phyloP scores from a whole-genome alignment of 202 grass and related monocot genomes.

The Musa balbisiana region DNA sequence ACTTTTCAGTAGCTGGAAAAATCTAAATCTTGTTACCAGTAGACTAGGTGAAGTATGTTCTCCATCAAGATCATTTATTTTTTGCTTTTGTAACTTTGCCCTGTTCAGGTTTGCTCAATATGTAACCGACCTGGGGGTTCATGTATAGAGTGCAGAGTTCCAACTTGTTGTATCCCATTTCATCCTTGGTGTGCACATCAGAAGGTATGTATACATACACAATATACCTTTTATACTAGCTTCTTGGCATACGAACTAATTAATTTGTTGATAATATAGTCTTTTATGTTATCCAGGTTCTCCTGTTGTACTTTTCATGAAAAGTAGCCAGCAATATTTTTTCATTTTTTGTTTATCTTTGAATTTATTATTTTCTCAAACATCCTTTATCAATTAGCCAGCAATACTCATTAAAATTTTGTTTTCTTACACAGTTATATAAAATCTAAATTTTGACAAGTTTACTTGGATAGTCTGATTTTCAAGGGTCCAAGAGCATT shows the following conservation, averaged over 20 bases:
- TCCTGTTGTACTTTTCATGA: background rate
- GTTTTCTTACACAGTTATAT: too few species aligned
- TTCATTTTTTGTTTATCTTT: background rate
- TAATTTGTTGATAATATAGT: background rate
- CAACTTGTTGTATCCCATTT: constrained; percentile 59
- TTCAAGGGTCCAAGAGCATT: too few species aligned
- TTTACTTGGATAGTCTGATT: too few species aligned
- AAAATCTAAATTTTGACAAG: background rate
- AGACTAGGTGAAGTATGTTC: background rate
- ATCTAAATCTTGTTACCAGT: background rate
- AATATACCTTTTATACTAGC: background rate
- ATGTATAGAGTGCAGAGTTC: constrained; percentile 72
- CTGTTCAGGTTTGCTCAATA: constrained; percentile 66
- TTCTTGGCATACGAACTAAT: background rate
- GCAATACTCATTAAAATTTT: too few species aligned
- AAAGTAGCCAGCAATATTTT: too few species aligned
- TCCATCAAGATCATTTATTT: background rate
- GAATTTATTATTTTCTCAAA: background rate
- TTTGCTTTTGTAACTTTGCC: constrained; percentile 9
- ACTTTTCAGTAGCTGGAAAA: background rate
- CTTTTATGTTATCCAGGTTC: background rate
- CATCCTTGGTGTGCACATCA: constrained; percentile 95
- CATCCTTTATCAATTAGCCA: background rate
- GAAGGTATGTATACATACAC: constrained; percentile 42
- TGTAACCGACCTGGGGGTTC: constrained; percentile 74